Percentiles rank a stretch among this genome's conserved stretches.
These are phyloP conservation scores for Suillus fuscotomentosus DNA, from an alignment of 768 basidiomycete genomes.

Conservation along the genomic window DNA sequence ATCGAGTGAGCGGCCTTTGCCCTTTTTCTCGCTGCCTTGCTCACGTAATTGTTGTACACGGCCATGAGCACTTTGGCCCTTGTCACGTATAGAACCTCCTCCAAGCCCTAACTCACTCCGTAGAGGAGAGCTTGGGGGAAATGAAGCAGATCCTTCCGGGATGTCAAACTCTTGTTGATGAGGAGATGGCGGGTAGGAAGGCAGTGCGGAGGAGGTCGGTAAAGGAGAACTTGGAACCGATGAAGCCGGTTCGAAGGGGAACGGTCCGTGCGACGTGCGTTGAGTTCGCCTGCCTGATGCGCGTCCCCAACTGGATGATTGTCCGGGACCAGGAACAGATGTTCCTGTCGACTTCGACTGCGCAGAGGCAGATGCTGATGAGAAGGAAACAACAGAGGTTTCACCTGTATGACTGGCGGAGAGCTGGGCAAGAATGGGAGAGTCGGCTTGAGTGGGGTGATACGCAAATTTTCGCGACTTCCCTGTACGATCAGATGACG, in stretches of 20 bases:
- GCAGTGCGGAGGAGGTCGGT: constrained; percentile 18
- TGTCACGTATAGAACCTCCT: constrained; percentile 23
- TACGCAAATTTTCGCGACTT: constrained; percentile 11
- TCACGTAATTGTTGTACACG: constrained; percentile 8
- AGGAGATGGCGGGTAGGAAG: constrained; percentile 10
- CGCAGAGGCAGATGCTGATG: constrained; percentile 27
- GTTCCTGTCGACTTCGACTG: constrained; percentile 40
- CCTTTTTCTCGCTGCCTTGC: constrained; percentile 28
- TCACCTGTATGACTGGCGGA: constrained; percentile 38
- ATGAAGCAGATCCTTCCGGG: constrained; percentile 9
- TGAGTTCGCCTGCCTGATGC: constrained; percentile 41
- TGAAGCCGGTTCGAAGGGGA: constrained; percentile 68
- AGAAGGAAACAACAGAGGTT: constrained; percentile 31
- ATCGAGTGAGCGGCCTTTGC: constrained; percentile 71
- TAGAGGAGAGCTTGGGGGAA: constrained; percentile 17
- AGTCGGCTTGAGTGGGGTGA: constrained; percentile 17
- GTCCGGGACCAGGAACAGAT: constrained; percentile 30
- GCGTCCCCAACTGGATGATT: constrained; percentile 59
- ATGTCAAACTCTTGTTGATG: constrained; percentile 8
- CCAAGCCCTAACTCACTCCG: constrained; percentile 33
- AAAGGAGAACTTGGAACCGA: constrained; percentile 43
- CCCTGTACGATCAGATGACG: constrained; percentile 22
- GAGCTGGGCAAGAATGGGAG: constrained; percentile 21
- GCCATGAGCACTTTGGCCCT: constrained; percentile 23
- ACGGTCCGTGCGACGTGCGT: constrained; percentile 54